Percentiles rank a stretch among this genome's conserved stretches.
phyloP scores from a whole-genome alignment of 345 rosid species.

The Boechera retrofracta region DNA sequence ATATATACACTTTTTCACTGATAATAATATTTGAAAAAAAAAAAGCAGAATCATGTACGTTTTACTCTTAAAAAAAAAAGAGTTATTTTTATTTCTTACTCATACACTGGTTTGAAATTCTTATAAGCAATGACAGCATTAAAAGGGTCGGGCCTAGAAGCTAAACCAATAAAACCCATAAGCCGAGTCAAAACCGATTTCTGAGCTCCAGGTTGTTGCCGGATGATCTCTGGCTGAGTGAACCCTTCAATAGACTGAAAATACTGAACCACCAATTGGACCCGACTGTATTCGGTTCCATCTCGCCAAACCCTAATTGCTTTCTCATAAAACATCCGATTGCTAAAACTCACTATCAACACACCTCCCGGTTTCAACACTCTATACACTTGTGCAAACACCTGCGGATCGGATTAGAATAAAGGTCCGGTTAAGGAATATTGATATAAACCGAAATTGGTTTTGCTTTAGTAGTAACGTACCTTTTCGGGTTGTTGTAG shows the following conservation, averaged over 20 bases:
- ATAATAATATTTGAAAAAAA: neutral
- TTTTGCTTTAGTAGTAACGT: conserved; percentile 1
- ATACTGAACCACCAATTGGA: conserved; percentile 77
- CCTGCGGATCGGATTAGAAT: conserved; percentile 49
- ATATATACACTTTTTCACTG: neutral
- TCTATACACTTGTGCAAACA: conserved; percentile 73
- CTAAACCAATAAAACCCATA: conserved; percentile 54
- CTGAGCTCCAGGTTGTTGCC: conserved; percentile 51
- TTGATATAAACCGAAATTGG: neutral
- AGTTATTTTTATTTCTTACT: conserved; percentile 12
- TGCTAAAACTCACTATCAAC: conserved; percentile 88
- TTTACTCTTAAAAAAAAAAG: neutral
- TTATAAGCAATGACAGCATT: conserved; percentile 84
- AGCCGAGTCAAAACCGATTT: conserved; percentile 58
- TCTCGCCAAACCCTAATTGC: conserved; percentile 85
- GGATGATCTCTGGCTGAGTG: conserved; percentile 66
- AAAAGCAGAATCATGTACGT: neutral
- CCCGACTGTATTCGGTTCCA: conserved; percentile 68
- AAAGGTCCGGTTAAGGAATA: neutral
- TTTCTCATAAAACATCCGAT: conserved; percentile 88
- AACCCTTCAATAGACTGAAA: conserved; percentile 83
- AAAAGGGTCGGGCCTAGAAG: conserved; percentile 79
- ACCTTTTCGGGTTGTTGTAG: conserved; percentile 94
- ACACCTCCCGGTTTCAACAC: conserved; percentile 83
- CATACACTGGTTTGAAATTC: conserved; percentile 76